Conservation (phyloP, 352 stramenopile genomes). For the Thalassiosira oceanica region DNA sequence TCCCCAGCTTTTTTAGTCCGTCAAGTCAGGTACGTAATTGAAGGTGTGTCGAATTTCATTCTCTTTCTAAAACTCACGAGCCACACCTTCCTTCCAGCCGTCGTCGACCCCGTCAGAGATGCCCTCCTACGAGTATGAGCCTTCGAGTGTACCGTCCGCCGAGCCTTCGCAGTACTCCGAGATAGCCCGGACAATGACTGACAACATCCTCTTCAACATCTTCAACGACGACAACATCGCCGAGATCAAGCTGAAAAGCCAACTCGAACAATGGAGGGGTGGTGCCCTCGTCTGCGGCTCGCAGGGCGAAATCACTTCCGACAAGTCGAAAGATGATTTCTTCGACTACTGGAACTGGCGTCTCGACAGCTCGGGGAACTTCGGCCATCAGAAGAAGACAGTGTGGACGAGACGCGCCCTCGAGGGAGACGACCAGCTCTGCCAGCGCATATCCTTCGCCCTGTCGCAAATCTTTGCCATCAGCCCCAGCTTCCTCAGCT, state of each 20-base stretch:
- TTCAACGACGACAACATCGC: slow-evolving; percentile 28
- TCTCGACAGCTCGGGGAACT: slow-evolving; percentile 12
- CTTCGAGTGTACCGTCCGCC: slow-evolving; percentile 3
- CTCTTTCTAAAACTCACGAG: not conserved
- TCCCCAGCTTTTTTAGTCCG: not conserved
- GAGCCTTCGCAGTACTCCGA: slow-evolving; percentile 18
- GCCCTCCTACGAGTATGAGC: not conserved
- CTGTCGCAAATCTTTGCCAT: slow-evolving; percentile 55
- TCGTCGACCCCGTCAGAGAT: not conserved
- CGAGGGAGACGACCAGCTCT: slow-evolving; percentile 49
- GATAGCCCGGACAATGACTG: slow-evolving; percentile 19
- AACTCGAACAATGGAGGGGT: slow-evolving; percentile 8
- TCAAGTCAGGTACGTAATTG: not conserved
- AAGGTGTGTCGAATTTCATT: not conserved
- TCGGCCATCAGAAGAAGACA: slow-evolving; percentile 44
- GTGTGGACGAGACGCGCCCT: slow-evolving; percentile 51
- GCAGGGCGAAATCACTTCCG: slow-evolving; percentile 20
- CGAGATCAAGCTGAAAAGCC: slow-evolving; percentile 16
- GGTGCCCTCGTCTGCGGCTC: slow-evolving; percentile 41
- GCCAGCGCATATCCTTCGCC: slow-evolving; percentile 56
- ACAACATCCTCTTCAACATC: slow-evolving; percentile 13
- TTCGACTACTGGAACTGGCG: slow-evolving; percentile 45
- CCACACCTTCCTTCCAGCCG: not conserved
- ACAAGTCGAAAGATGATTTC: slow-evolving; percentile 29
- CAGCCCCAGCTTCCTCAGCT: slow-evolving; percentile 2